Conservation (phyloP, 768 basidiomycete species). For the Boletus pseudopeckii region DNA sequence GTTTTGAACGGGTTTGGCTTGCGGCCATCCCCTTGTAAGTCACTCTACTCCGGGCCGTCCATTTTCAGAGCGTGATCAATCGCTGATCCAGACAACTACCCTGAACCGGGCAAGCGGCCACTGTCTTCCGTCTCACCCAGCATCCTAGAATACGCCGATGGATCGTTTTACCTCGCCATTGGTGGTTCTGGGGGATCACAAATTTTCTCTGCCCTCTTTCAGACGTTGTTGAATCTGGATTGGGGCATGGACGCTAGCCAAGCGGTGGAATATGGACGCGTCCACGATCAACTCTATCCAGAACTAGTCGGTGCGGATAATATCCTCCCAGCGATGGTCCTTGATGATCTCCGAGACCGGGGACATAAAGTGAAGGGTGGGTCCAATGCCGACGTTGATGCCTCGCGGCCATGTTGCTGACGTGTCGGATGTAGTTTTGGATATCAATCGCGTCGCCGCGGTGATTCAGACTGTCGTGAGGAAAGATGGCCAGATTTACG, state of each 20-base stretch:
- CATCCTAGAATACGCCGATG: conserved; percentile 75
- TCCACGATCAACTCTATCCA: conserved; percentile 88
- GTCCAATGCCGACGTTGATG: conserved; percentile 10
- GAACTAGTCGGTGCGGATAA: conserved; percentile 55
- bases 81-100: conserved; percentile 69
- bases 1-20: conserved; percentile 81
- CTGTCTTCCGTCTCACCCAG: conserved; percentile 81
- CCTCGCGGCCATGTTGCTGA: not conserved
- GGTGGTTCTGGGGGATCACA: conserved; percentile 88
- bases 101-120: conserved; percentile 83
- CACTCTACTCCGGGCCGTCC: not conserved
- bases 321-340: conserved; percentile 51
- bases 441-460: conserved; percentile 70
- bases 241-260: conserved; percentile 77
- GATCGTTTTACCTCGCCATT: conserved; percentile 66
- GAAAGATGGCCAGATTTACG: conserved; percentile 55
- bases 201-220: conserved; percentile 78
- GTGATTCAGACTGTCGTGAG: conserved; percentile 67
- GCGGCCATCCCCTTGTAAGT: conserved; percentile 74
- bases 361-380: conserved; percentile 74
- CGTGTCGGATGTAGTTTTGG: conserved; percentile 40
- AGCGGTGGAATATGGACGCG: conserved; percentile 79
- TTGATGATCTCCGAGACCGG: conserved; percentile 51
- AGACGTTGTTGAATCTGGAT: conserved; percentile 69
- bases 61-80: not conserved